Base-by-base conservation (phyloP, 2,329 filamentous ascomycete genomes). In the Decorospora gaudefroyi region DNA sequence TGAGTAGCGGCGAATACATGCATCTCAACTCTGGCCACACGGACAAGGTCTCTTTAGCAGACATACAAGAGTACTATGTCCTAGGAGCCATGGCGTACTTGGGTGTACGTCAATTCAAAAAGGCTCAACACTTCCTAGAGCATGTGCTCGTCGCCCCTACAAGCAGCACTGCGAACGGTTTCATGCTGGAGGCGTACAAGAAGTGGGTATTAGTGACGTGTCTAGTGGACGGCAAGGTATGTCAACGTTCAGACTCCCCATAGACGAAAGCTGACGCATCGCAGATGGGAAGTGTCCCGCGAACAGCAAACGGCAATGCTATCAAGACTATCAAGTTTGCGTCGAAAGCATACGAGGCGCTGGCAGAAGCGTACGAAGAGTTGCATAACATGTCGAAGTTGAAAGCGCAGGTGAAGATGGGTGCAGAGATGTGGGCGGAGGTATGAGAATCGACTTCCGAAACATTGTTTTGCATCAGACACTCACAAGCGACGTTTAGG, bases 111-210 rank as follows among this genome's bases (percentile, higher is more conserved):
- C 67, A 72, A 39, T 76, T 67, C 51, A 64, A 61, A 31, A 69
- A 75, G 38, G 74, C 76, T n/a, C 65, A 68, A 23, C 61, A 74
- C 9, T 74, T 76, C 45, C 62, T 78, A 22, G 76, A 78, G 54
- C 68, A 72, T 39, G 67, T 77, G 27, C 63, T 95, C 16, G 49
- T 70, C 23, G 81, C 84, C 3, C 84, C 85, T 44, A 88, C 90
- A 0, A 76, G 78, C 0, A 84, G 77, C 21, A 78, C 82, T 23
- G 76, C 83, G 9, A 92, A 86, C 68, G 85, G 84, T 65, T 78
- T 95, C 36, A 93, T 93, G 86, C 77, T 87, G 3, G 90, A 96
- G 55, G 88, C 89, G 4, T 92, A 95, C 76, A 95, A 92, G 73
- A 95, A 92, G 70, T 96, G 90, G 87, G 67, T 95, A 6, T 74